Evolutionary conservation across 2,329 filamentous ascomycete species (phyloP).

Genomic region (Bimuria novae-zelandiae): DNA sequence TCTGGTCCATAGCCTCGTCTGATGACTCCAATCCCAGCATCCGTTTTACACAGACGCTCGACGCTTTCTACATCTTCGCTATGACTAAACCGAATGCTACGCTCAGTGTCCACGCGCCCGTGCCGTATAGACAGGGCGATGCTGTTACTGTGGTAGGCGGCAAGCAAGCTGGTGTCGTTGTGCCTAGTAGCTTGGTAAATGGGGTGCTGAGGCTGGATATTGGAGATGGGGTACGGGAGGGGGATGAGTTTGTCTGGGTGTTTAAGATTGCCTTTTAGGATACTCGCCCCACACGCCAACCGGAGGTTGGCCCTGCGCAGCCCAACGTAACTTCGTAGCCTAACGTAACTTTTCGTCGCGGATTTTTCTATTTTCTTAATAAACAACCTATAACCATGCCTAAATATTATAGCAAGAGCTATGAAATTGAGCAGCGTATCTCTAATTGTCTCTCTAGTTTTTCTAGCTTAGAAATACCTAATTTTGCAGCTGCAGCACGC

Average conservation of each 20-base stretch:
- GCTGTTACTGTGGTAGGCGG: conserved; percentile 48
- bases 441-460: too few relatives aligned
- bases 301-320: too few relatives aligned
- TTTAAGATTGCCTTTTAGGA: conserved; percentile 23
- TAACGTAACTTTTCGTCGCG: too few relatives aligned
- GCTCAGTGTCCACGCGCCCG: conserved; percentile 42
- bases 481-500: too few relatives aligned
- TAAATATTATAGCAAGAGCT: too few relatives aligned
- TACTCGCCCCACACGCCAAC: too few relatives aligned
- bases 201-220: conserved; percentile 10
- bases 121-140: conserved; percentile 52
- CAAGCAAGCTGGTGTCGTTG: conserved; percentile 32
- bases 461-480: too few relatives aligned
- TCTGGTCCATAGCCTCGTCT: conserved; percentile 56
- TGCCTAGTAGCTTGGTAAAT: conserved; percentile 3
- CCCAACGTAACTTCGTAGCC: too few relatives aligned
- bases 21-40: conserved; percentile 52
- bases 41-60: conserved; percentile 57
- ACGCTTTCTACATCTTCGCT: conserved; percentile 60
- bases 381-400: too few relatives aligned
- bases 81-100: conserved; percentile 49
- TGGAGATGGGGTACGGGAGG: conserved; percentile 7
- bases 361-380: too few relatives aligned
- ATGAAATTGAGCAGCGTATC: too few relatives aligned
- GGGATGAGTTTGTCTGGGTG: conserved; percentile 17